Conservation (phyloP, 768 basidiomycete genomes). For the Amanita brunnescens region DNA sequence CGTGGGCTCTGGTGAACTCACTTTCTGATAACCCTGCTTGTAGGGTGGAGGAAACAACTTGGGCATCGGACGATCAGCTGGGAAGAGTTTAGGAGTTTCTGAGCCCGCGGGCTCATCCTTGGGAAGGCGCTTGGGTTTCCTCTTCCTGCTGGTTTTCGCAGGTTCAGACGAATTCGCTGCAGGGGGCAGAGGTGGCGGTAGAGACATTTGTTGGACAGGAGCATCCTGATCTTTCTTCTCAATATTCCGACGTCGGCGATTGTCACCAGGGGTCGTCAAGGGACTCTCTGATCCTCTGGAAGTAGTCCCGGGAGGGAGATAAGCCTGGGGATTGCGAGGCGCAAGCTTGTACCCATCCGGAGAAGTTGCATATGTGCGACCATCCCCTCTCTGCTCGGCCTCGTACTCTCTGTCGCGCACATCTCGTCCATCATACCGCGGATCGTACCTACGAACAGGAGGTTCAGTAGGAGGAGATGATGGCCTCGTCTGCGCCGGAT, state of each 20-base stretch:
- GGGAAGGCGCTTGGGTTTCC: slow-evolving; percentile 12
- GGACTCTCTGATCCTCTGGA: slow-evolving; percentile 56
- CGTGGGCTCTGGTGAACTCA: slow-evolving; percentile 49
- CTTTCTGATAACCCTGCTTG: slow-evolving; percentile 29
- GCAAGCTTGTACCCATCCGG: slow-evolving; percentile 34
- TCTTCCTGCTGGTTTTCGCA: slow-evolving; percentile 10
- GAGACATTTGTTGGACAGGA: slow-evolving; percentile 20
- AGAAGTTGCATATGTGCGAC: slow-evolving; percentile 33
- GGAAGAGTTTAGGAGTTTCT: slow-evolving; percentile 35
- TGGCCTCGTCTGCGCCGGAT: slow-evolving; percentile 21
- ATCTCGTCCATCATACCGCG: slow-evolving; percentile 37
- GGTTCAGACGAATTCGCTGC: slow-evolving; percentile 4
- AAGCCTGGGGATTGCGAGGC: slow-evolving; percentile 20
- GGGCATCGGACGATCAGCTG: slow-evolving; percentile 22
- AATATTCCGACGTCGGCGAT: slow-evolving; percentile 29
- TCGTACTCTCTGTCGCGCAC: slow-evolving; percentile 42
- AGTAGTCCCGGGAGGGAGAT: slow-evolving; percentile 21
- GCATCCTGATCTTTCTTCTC: slow-evolving; percentile 42
- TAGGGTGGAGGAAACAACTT: slow-evolving; percentile 15
- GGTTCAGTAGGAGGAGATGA: slow-evolving; percentile 33
- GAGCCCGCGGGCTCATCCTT: slow-evolving; percentile 39
- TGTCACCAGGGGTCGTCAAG: slow-evolving; percentile 30
- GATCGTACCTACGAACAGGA: slow-evolving; percentile 52
- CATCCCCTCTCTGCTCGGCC: slow-evolving; percentile 27
- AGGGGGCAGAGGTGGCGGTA: slow-evolving; percentile 16